A percentile compares a stretch with the other conserved stretches of the same genome.
Evolutionary conservation across 2,329 filamentous ascomycete species (phyloP).

Genomic region (Xylaria sp.): DNA sequence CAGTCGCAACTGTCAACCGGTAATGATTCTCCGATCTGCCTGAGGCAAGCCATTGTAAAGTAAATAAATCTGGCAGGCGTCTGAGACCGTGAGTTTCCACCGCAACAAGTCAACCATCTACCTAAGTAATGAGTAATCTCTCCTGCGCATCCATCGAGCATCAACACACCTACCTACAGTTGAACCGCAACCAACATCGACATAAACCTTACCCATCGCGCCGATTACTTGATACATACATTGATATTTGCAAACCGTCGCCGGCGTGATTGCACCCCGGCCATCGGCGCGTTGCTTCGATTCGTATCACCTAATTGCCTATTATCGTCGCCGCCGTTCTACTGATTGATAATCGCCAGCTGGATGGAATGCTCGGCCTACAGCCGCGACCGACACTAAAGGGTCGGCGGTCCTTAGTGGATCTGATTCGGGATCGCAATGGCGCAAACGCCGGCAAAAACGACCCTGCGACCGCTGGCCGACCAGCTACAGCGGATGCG

Average conservation of each 20-base stretch:
- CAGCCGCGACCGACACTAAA: conserved; percentile 47
- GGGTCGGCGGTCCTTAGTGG: conserved; percentile 50
- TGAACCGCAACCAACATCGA: not conserved
- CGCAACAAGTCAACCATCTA: conserved; percentile 1
- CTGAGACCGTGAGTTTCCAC: conserved; percentile 4
- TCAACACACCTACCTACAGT: not conserved
- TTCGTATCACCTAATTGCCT: not conserved
- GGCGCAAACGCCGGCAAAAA: conserved; percentile 21
- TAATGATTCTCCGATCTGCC: not conserved
- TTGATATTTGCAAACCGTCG: not conserved
- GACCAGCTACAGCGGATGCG: conserved; percentile 6
- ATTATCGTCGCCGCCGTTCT: not conserved
- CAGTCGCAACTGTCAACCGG: too few relatives aligned
- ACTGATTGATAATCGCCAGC: not conserved
- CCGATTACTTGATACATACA: not conserved
- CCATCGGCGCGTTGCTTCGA: not conserved
- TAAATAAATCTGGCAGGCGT: not conserved
- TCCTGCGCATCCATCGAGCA: not conserved
- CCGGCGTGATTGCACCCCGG: too few relatives aligned
- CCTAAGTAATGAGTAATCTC: not conserved
- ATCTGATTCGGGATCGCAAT: conserved; percentile 38
- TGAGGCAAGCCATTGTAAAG: not conserved
- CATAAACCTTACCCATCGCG: not conserved
- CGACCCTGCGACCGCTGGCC: conserved; percentile 12
- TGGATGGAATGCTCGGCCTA: conserved; percentile 41